Evolutionary conservation across 495 filamentous ascomycete species (phyloP).

Genomic region (Neurospora sp.): DNA sequence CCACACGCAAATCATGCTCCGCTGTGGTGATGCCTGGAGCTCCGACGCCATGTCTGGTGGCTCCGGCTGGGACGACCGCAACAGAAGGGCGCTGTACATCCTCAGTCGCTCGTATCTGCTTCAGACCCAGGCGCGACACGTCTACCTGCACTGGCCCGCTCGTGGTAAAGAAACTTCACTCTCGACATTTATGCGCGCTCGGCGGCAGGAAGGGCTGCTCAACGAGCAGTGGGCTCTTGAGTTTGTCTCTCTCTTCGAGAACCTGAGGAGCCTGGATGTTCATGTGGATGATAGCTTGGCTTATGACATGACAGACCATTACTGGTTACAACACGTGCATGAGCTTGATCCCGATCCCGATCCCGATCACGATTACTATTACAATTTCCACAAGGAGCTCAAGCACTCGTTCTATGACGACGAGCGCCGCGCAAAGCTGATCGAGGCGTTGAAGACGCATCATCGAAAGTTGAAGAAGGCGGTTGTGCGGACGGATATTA

Average conservation of each 20-base stretch:
- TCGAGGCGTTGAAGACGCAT: not conserved
- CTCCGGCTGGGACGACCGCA: not conserved
- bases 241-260: not conserved
- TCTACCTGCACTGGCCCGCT: not conserved
- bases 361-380: not conserved
- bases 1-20: not conserved
- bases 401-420: not conserved
- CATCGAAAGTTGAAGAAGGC: not conserved
- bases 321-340: not conserved
- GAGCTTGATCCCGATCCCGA: not conserved
- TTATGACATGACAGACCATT: not conserved
- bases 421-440: not conserved
- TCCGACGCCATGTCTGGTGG: not conserved
- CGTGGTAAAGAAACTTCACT: not conserved
- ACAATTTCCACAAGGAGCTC: not conserved
- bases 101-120: not conserved
- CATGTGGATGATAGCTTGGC: not conserved
- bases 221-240: not conserved
- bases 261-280: not conserved
- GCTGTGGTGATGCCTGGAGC: not conserved
- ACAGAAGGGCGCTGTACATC: not conserved
- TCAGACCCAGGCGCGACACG: not conserved
- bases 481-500: not conserved
- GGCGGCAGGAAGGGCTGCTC: not conserved
- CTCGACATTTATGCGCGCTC: not conserved